phyloP scores from a whole-genome alignment of 768 basidiomycete species.

The Pisolithus tinctorius region DNA sequence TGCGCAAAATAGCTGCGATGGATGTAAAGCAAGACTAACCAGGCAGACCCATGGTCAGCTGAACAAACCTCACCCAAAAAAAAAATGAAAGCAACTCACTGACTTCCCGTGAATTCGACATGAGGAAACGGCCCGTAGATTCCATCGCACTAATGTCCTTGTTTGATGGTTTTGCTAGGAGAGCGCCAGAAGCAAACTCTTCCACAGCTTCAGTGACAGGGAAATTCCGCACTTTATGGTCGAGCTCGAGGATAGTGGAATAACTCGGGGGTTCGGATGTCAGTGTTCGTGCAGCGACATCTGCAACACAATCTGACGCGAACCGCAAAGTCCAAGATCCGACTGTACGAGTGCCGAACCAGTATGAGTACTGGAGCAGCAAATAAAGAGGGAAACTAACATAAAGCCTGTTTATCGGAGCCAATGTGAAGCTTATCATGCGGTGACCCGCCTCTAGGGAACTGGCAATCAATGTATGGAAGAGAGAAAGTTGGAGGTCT shows the following conservation, averaged over 20 bases:
- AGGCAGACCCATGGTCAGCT: not conserved
- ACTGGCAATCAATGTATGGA: conserved; percentile 61
- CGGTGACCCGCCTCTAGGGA: conserved; percentile 32
- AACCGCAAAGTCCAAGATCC: conserved; percentile 60
- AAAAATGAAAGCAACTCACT: conserved; percentile 20
- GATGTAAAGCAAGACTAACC: conserved; percentile 51
- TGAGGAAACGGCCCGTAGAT: conserved; percentile 33
- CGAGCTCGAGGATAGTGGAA: conserved; percentile 58
- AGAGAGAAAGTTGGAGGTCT: conserved; percentile 64
- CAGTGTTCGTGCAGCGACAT: conserved; percentile 54
- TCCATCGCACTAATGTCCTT: conserved; percentile 14
- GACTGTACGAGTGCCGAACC: conserved; percentile 31
- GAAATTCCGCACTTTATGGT: conserved; percentile 65
- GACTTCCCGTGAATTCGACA: conserved; percentile 31
- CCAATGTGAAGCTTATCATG: conserved; percentile 16
- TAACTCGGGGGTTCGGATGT: conserved; percentile 61
- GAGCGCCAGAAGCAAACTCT: conserved; percentile 18
- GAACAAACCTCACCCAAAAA: not conserved
- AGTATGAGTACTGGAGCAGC: not conserved
- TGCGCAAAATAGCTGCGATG: conserved; percentile 67
- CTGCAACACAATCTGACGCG: conserved; percentile 57
- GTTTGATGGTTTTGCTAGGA: conserved; percentile 8
- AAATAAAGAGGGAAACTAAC: conserved; percentile 16
- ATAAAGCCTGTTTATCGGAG: conserved; percentile 7
- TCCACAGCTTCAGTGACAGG: conserved; percentile 43